These are phyloP conservation scores for Picea sitchensis DNA, from an alignment of 75 land plant genomes.

Conservation along the genomic window DNA sequence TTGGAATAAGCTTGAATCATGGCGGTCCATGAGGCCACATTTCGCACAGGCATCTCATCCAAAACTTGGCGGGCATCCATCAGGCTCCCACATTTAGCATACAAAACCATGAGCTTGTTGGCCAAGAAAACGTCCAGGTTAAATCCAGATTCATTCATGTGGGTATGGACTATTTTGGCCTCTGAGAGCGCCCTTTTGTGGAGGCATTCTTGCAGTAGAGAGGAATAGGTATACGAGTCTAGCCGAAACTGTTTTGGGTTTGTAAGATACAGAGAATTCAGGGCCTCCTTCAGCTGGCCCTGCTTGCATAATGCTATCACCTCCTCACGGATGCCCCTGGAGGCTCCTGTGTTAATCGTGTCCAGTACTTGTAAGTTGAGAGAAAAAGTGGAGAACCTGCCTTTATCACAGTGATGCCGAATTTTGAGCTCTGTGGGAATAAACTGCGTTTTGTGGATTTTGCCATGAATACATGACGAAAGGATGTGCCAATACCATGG, in stretches of 20 bases:
- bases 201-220: neutral
- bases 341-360: neutral
- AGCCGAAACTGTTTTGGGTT: neutral
- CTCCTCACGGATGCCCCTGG: neutral
- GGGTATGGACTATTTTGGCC: neutral
- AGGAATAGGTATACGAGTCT: neutral
- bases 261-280: neutral
- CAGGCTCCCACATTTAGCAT: conserved; percentile 37
- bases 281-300: neutral
- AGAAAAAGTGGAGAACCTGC: neutral
- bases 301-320: neutral
- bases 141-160: neutral
- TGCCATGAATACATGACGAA: neutral
- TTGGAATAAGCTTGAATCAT: conserved; percentile 44
- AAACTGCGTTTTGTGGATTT: too few relatives aligned
- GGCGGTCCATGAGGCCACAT: conserved; percentile 54
- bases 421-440: neutral
- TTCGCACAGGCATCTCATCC: conserved; percentile 29
- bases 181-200: neutral
- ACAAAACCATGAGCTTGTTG: conserved; percentile 50
- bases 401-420: neutral
- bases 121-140: neutral
- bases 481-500: neutral
- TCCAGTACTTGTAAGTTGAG: neutral
- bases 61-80: conserved; percentile 27